These are phyloP conservation scores for Hygrophorus pudorinus DNA, from an alignment of 768 basidiomycete genomes.

Conservation along the genomic window DNA sequence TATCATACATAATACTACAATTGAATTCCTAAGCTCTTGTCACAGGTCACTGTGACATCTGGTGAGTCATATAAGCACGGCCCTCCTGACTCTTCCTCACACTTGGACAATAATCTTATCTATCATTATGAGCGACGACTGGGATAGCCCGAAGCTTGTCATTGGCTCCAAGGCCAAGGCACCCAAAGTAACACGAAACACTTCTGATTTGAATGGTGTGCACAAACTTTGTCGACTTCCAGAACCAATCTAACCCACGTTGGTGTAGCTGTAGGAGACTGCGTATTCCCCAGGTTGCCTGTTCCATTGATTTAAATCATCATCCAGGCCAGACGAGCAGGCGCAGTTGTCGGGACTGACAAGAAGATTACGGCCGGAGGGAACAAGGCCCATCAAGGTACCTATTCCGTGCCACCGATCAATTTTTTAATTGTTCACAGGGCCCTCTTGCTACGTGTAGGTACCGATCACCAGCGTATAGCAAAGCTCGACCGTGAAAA, in stretches of 20 bases:
- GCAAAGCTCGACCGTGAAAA: constrained; percentile 93
- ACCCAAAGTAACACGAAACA: constrained; percentile 55
- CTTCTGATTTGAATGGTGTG: constrained; percentile 46
- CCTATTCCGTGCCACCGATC: constrained; percentile 10
- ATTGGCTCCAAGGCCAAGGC: constrained; percentile 61
- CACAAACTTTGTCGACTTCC: constrained; percentile 5
- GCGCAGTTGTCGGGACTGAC: constrained; percentile 73
- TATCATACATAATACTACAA: too few species aligned
- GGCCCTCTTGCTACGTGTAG: constrained; percentile 32
- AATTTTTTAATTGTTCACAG: background rate
- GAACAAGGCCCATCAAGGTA: constrained; percentile 76
- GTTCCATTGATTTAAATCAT: constrained; percentile 1
- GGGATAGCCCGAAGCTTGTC: constrained; percentile 64
- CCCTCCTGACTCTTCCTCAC: background rate
- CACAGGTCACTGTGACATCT: too few species aligned
- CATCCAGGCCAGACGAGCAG: constrained; percentile 59
- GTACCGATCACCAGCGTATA: constrained; percentile 88
- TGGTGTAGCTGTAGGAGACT: constrained; percentile 40
- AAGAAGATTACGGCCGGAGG: constrained; percentile 60
- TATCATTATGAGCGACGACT: constrained; percentile 47
- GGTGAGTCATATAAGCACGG: background rate
- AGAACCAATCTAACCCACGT: constrained; percentile 2
- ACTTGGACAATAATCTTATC: background rate
- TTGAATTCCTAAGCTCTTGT: too few species aligned
- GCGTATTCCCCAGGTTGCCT: constrained; percentile 1